Base-by-base conservation (phyloP, 768 basidiomycete genomes). In the Rubroboletus pulcherrimus region DNA sequence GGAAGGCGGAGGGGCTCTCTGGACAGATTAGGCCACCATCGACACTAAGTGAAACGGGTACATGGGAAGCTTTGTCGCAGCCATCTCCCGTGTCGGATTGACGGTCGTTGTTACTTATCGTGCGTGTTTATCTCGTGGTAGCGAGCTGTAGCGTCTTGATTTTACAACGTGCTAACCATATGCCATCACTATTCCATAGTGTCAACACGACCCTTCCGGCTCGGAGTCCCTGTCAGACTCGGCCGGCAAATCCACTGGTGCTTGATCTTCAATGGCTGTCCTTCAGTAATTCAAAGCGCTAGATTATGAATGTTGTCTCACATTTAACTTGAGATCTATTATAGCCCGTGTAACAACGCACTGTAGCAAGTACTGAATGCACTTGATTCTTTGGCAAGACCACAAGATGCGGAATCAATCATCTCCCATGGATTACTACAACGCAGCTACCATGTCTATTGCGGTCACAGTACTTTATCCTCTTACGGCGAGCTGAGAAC, bases 1-100 rank as follows among this genome's bases (percentile, higher is more conserved):
- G 89, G 90, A 83, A 76, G 67, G 78, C 78, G 4, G 85, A 79
- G 14, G 82, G 85, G 0, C 69, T 91, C 14, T 86, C 88, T n/a
- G 74, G 80, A 7, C 78, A 79, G 47, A 70, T 75, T 37, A 67
- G 41, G 12, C 69, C 70, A 0, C 70, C 69, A 14, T 72, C 63
- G 0, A 71, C 70, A 7, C 38, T 49, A 0, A 67, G 68, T 26
- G 69, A 69, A 34, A 62, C 56, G 4, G 71, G 65, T n/a, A 72
- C 63, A 29, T 72, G 66, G 63, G 66, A 70, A 38, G 68, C 55
- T 34, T 43, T 68, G 26, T 71, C 71, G 0, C 66, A 71, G 12
- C 64, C 66, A 29, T 63, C 68, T 5, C 67, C 66, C 5, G 5
- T 57, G 21, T 72, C 64, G 9, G 59, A 63, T 15, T 68, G 51